Evolutionary conservation across 805 yeast genomes (phyloP).

Genomic region (Metschnikowia dekortorum): DNA sequence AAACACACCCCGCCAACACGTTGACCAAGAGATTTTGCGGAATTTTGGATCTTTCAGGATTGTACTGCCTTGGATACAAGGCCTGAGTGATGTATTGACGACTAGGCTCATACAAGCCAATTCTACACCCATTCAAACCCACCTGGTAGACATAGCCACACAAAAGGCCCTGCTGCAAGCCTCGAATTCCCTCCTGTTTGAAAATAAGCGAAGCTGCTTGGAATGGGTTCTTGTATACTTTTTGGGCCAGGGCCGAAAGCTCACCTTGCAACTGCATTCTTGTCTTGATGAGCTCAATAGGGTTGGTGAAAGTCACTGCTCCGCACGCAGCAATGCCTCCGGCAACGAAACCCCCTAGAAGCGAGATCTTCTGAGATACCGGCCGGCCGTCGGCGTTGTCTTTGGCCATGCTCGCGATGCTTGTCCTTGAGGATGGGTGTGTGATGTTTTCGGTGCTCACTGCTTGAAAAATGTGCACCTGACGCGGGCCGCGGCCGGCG

Average conservation of each 20-base stretch:
- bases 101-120: conserved; percentile 90
- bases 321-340: conserved; percentile 93
- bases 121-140: conserved; percentile 88
- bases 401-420: not conserved
- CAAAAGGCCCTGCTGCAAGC: conserved; percentile 82
- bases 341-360: conserved; percentile 78
- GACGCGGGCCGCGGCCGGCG: not conserved
- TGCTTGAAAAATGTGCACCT: not conserved
- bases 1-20: conserved; percentile 71
- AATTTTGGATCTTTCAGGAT: conserved; percentile 31
- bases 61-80: conserved; percentile 47
- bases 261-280: conserved; percentile 98
- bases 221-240: conserved; percentile 73
- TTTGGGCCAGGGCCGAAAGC: conserved; percentile 50
- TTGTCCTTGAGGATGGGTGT: not conserved
- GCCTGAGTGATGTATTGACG: conserved; percentile 55
- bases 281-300: conserved; percentile 90
- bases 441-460: not conserved
- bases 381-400: conserved; percentile 1
- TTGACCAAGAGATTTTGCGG: conserved; percentile 51
- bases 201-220: conserved; percentile 76
- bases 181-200: conserved; percentile 79
- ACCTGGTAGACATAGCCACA: conserved; percentile 90
- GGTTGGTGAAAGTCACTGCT: conserved; percentile 95
- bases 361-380: conserved; percentile 40